Evolutionary conservation across 148 eudicot species (phyloP).

Genomic region (Vaccinium vitisidaea): DNA sequence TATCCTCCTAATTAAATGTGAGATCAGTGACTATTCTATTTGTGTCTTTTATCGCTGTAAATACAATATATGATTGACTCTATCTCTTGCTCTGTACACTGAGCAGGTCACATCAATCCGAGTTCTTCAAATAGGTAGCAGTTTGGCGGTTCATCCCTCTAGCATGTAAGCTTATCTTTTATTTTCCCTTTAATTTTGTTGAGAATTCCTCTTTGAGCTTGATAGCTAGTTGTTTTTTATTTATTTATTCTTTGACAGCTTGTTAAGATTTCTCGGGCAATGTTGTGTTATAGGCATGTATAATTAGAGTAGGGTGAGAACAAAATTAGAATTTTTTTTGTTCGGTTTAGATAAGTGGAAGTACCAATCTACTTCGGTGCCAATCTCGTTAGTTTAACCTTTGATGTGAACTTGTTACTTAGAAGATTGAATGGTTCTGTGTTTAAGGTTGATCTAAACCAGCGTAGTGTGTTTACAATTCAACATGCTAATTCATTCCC

Average conservation of each 20-base stretch:
- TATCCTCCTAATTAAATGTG: conserved; percentile 77
- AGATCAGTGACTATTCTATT: conserved; percentile 25
- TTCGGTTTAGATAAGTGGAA: neutral
- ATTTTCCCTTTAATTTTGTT: neutral
- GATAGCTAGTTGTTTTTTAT: neutral
- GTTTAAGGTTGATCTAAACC: neutral
- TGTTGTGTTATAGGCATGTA: neutral
- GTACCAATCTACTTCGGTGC: neutral
- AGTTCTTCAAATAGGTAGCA: conserved; percentile 69
- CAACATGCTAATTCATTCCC: neutral
- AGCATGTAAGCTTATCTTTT: conserved; percentile 55
- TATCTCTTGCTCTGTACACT: conserved; percentile 63
- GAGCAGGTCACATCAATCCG: conserved; percentile 73
- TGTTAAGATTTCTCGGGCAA: too few relatives aligned
- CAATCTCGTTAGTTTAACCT: neutral
- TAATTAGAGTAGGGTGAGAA: too few relatives aligned
- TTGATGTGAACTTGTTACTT: neutral
- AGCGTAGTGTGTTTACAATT: neutral
- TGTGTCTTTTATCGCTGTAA: conserved; percentile 8
- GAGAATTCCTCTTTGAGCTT: neutral
- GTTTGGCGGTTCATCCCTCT: conserved; percentile 68
- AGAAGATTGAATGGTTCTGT: neutral
- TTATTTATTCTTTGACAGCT: neutral
- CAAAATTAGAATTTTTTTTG: too few relatives aligned
- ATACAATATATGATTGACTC: conserved; percentile 20